Percentiles rank a stretch among this genome's conserved stretches.
Conservation (phyloP, 495 filamentous ascomycete species). For the Podospora fimiseda region DNA sequence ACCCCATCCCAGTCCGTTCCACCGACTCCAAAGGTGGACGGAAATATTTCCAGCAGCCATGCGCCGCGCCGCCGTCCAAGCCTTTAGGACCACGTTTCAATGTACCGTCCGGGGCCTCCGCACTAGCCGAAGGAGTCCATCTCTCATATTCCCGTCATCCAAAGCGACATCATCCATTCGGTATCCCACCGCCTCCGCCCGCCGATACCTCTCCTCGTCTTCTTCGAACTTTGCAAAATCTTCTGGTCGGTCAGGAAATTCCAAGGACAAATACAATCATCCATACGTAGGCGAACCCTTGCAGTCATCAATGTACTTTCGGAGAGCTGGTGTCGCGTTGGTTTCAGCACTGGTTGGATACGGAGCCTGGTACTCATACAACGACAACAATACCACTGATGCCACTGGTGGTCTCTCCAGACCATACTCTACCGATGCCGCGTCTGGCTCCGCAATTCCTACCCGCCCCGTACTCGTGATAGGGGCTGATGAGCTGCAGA, state of each 20-base stretch:
- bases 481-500: conserved; percentile 77
- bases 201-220: conserved; percentile 18
- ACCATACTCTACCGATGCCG: conserved; percentile 11
- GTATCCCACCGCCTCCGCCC: conserved; percentile 10
- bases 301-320: conserved; percentile 46
- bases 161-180: conserved; percentile 14
- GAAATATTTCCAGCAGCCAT: conserved; percentile 24
- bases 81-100: conserved; percentile 40
- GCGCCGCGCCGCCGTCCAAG: conserved; percentile 42
- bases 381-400: conserved; percentile 26
- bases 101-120: conserved; percentile 36
- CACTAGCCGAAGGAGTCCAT: conserved; percentile 29
- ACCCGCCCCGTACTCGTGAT: conserved; percentile 61
- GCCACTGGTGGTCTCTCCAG: conserved; percentile 22
- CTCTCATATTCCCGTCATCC: conserved; percentile 9
- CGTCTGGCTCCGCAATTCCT: conserved; percentile 17
- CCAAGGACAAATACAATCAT: conserved; percentile 15
- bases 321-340: conserved; percentile 37
- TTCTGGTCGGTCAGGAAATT: conserved; percentile 8
- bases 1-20: too few species aligned
- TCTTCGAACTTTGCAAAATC: conserved; percentile 14
- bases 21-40: conserved; percentile 1
- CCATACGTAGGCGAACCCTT: conserved; percentile 31
- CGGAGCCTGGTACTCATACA: conserved; percentile 46
- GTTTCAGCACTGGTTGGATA: conserved; percentile 45